Evolutionary conservation across 305 asterid genomes (phyloP).

Genomic region (Fraxinus greggii): DNA sequence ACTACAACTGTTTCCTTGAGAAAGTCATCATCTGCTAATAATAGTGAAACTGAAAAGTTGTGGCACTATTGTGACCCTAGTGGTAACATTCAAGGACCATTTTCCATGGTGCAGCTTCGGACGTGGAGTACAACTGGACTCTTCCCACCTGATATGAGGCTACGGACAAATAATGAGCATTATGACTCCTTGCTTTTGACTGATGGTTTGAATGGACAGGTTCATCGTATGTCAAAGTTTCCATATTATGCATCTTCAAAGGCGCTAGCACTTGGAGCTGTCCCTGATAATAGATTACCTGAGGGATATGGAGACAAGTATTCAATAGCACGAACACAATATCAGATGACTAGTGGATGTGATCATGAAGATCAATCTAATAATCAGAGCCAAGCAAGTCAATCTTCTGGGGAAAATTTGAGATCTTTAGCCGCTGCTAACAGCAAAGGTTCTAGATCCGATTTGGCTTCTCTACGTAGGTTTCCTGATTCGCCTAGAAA

Average conservation of each 20-base stretch:
- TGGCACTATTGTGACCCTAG: slow-evolving; percentile 98
- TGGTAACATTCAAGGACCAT: neutral
- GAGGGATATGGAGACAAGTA: slow-evolving; percentile 32
- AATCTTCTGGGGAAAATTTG: slow-evolving; percentile 46
- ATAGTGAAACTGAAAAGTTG: slow-evolving; percentile 64
- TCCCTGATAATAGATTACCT: neutral
- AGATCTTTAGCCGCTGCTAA: slow-evolving; percentile 38
- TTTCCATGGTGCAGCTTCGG: neutral
- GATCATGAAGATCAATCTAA: slow-evolving; percentile 38
- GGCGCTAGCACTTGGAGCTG: slow-evolving; percentile 35
- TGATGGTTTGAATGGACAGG: slow-evolving; percentile 34
- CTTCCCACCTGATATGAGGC: neutral
- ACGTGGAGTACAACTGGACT: neutral
- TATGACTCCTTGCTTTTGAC: neutral
- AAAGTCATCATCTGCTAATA: slow-evolving; percentile 39
- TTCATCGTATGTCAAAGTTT: slow-evolving; percentile 46
- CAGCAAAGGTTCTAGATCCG: slow-evolving; percentile 34
- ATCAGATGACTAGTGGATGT: slow-evolving; percentile 27
- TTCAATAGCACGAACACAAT: slow-evolving; percentile 25
- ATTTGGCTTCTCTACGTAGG: slow-evolving; percentile 30
- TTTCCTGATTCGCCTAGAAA: slow-evolving; percentile 37
- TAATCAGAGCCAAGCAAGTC: slow-evolving; percentile 28
- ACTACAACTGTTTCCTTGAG: slow-evolving; percentile 28
- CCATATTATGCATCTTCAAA: slow-evolving; percentile 35
- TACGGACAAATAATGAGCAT: neutral